Evolutionary conservation across 768 basidiomycete species (phyloP), one percentile per base, ranked within the genome.

Genomic region (Boletus speciosus): DNA sequence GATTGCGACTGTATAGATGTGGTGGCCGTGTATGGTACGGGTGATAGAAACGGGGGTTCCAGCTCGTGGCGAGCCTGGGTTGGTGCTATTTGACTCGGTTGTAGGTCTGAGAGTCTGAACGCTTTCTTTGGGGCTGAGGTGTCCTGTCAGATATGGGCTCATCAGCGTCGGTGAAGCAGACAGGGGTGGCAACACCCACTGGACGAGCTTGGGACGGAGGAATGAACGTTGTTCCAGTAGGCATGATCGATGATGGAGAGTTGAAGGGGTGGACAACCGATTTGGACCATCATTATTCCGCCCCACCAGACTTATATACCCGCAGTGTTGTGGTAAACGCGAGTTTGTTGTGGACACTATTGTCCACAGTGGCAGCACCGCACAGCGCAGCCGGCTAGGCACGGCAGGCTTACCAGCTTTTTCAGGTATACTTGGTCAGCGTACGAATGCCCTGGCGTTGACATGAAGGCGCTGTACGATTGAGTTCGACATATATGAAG

Each of bases 301-400:
- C 41, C 25, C 14, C 9, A 10, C 27, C 44, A 29, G 29, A 36
- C 29, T 43, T 63, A 55, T 66, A 65, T 63, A 57, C 27, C 41
- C 3, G 27, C 34, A 41, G 50, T 21, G 6, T 37, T 27, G 29
- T 12, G 47, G 56, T 56, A 59, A 54, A 54, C 46, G 48, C 44
- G 19, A 15, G 10, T 41, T 31, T 29, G 31, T 34, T 35, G 61
- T 62, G 64, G 57, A 42, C 52, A 6, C 32, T 29, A 55, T 55
- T 52, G 59, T 59, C 54, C 52, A 57, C 59, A 27, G 36, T 46
- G 23, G 43, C 23, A 1, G 23, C 29, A 21, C 19, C 29, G 32
- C 8, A 46, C 19, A 11, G 45, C 49, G 54, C 46, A 46, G 37
- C 49, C 16, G 32, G 29, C 34, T 10, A 36, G n/a, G 56, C 37